A percentile compares a stretch with the other conserved stretches of the same genome.
phyloP scores from a whole-genome alignment of 1,284 basidiomycete genomes.

The Amylostereum chailletii region DNA sequence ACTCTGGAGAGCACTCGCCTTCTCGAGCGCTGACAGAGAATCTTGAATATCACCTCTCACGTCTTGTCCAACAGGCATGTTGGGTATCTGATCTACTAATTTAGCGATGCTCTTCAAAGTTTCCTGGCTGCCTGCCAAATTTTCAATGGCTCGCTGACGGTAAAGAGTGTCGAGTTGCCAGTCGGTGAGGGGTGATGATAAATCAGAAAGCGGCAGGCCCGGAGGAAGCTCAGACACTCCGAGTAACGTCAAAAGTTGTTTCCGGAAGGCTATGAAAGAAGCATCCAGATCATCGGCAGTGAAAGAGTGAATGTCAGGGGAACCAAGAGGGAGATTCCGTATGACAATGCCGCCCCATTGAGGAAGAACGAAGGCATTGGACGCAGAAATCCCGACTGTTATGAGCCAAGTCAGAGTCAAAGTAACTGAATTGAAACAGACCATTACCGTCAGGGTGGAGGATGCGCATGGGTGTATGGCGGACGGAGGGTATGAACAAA shows the following conservation, averaged over 20 bases:
- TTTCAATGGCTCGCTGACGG: conserved; percentile 66
- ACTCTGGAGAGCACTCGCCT: conserved; percentile 35
- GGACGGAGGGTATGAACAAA: conserved; percentile 75
- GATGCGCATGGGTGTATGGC: conserved; percentile 65
- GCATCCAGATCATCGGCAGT: conserved; percentile 37
- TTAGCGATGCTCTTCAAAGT: conserved; percentile 77
- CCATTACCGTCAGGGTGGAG: conserved; percentile 45
- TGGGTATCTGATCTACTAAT: conserved; percentile 76
- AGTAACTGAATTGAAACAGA: background rate
- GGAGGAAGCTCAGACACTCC: conserved; percentile 64
- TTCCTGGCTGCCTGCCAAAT: conserved; percentile 57
- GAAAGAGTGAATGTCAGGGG: conserved; percentile 24
- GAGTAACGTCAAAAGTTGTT: conserved; percentile 71
- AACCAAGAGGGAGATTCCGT: conserved; percentile 47
- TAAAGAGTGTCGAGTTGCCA: conserved; percentile 80
- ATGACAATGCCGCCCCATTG: conserved; percentile 94
- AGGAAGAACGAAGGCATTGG: conserved; percentile 80
- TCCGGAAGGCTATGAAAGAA: conserved; percentile 65
- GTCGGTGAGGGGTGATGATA: conserved; percentile 33
- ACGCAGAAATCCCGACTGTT: conserved; percentile 35
- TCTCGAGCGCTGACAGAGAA: conserved; percentile 62
- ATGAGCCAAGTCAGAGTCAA: conserved; percentile 3
- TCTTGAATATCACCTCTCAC: conserved; percentile 68
- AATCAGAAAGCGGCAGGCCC: conserved; percentile 23
- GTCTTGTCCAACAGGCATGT: conserved; percentile 80